These are phyloP conservation scores for Talaromyces islandicus DNA, from an alignment of 2,329 filamentous ascomycete genomes.

Conservation along the genomic window DNA sequence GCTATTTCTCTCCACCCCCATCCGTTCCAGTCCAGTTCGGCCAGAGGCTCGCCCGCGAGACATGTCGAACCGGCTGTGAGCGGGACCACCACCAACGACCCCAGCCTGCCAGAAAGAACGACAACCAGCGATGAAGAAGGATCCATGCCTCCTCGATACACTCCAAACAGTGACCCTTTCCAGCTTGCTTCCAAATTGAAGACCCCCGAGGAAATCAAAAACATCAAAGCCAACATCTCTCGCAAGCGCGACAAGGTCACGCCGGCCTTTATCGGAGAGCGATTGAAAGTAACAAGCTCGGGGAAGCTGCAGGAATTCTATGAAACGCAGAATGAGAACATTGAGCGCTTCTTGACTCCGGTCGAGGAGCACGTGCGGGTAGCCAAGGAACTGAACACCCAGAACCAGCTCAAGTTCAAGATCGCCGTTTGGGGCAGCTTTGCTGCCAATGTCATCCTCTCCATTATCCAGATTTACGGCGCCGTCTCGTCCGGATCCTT, in stretches of 20 bases:
- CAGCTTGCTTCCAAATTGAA: conserved; percentile 73
- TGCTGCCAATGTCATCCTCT: conserved; percentile 71
- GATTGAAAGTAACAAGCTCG: conserved; percentile 12
- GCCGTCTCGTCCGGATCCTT: conserved; percentile 83
- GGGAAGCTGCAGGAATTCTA: conserved; percentile 74
- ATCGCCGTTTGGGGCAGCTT: conserved; percentile 64
- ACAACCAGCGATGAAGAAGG: conserved; percentile 39
- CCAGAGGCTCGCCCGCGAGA: conserved; percentile 7
- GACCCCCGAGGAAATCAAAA: conserved; percentile 65
- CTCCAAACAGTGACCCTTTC: conserved; percentile 70
- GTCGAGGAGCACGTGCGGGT: conserved; percentile 85
- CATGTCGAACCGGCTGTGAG: conserved; percentile 27
- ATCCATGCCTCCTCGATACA: conserved; percentile 50
- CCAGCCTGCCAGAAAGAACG: not conserved
- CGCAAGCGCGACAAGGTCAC: conserved; percentile 60
- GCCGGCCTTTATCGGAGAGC: conserved; percentile 19
- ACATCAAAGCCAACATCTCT: conserved; percentile 74
- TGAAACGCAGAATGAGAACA: conserved; percentile 85
- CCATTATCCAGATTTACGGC: conserved; percentile 79
- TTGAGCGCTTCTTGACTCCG: conserved; percentile 82
- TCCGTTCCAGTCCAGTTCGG: conserved; percentile 10
- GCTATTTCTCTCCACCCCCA: conserved; percentile 15
- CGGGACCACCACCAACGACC: conserved; percentile 23
- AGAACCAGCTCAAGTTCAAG: conserved; percentile 64
- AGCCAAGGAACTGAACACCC: conserved; percentile 71